Conservation (phyloP, 2,329 filamentous ascomycete species). For the Diaporthe longicolla region DNA sequence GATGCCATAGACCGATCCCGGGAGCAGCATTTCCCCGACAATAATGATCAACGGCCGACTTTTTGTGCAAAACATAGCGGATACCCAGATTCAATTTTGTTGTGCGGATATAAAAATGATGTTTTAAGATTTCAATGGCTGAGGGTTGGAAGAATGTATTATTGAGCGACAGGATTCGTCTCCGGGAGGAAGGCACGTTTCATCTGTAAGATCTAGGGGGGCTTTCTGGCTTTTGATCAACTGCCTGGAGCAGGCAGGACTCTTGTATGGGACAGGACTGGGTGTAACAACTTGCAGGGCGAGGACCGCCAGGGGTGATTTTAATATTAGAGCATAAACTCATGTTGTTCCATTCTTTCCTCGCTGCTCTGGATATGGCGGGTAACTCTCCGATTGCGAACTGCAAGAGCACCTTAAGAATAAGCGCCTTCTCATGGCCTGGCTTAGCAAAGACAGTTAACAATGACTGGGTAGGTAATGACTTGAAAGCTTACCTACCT, state of each 20-base stretch:
- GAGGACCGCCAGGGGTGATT: conserved; percentile 9
- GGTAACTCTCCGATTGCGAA: background rate
- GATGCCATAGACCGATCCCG: conserved; percentile 10
- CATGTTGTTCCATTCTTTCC: too few relatives aligned
- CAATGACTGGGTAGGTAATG: too few relatives aligned
- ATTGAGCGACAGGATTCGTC: conserved; percentile 8
- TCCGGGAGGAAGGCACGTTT: background rate
- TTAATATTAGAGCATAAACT: conserved; percentile 10
- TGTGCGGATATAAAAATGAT: conserved; percentile 16
- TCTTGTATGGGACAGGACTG: background rate
- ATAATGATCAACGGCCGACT: conserved; percentile 33
- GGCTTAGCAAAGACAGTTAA: background rate
- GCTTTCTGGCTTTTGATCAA: conserved; percentile 19
- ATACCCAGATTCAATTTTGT: conserved; percentile 25
- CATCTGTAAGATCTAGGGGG: conserved; percentile 16
- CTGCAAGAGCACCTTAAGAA: background rate
- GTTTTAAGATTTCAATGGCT: conserved; percentile 29
- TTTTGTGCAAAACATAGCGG: conserved; percentile 35
- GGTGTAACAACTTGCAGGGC: conserved; percentile 20
- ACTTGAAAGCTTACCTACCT: too few relatives aligned
- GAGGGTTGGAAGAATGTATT: conserved; percentile 12
- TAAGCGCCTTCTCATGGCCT: background rate
- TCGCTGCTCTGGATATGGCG: too few relatives aligned
- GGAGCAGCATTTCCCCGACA: conserved; percentile 15
- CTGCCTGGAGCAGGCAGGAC: conserved; percentile 27